Percentiles rank a stretch among this genome's conserved stretches.
These are phyloP conservation scores for Penicillium sp. DNA, from an alignment of 2,329 filamentous ascomycete genomes.

Conservation along the genomic window DNA sequence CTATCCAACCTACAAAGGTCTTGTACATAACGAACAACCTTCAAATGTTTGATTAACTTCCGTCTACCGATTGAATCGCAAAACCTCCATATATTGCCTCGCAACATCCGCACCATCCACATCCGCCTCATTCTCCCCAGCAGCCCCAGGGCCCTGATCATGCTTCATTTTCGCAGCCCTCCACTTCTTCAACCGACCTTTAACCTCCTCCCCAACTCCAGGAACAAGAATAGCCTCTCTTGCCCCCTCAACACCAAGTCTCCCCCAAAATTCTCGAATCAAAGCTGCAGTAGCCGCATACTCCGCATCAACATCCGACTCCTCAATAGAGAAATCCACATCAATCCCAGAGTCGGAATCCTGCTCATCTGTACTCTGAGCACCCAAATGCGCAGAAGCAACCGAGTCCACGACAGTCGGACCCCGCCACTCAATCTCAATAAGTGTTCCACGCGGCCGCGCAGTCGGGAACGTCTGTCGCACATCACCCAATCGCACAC, in stretches of 20 bases:
- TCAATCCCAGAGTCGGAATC: constrained; percentile 30
- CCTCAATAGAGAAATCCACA: constrained; percentile 31
- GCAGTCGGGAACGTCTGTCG: constrained; percentile 40
- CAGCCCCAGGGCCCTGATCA: constrained; percentile 8
- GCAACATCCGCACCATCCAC: constrained; percentile 42
- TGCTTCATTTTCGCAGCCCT: constrained; percentile 19
- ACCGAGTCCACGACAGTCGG: constrained; percentile 35
- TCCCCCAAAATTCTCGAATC: constrained; percentile 45
- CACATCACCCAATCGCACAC: constrained; percentile 45
- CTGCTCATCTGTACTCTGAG: background rate
- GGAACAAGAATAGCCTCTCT: constrained; percentile 44
- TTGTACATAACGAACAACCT: background rate
- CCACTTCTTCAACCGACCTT: constrained; percentile 29
- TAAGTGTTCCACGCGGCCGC: constrained; percentile 42
- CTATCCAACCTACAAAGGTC: background rate
- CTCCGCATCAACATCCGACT: constrained; percentile 41
- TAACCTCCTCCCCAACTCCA: constrained; percentile 41
- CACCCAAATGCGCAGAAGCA: constrained; percentile 5
- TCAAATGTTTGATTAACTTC: background rate
- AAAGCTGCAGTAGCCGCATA: constrained; percentile 34
- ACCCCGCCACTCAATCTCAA: constrained; percentile 47
- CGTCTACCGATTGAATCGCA: constrained; percentile 42
- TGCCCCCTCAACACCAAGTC: constrained; percentile 38
- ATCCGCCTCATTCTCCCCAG: constrained; percentile 32
- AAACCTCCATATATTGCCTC: constrained; percentile 48